Conservation (phyloP, 257 asterid species). For the Solanum lignicaule region DNA sequence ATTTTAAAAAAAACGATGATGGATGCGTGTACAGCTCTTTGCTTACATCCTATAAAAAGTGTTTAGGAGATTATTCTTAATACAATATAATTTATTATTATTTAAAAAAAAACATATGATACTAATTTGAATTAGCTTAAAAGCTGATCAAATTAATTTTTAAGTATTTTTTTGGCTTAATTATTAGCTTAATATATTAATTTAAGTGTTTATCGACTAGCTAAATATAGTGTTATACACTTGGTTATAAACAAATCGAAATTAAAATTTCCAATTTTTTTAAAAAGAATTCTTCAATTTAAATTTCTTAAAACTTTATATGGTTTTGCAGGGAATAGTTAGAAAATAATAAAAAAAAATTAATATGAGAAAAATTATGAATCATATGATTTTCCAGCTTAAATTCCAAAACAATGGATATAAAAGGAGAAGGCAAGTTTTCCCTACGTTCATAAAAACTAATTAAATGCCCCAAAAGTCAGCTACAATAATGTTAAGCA, state of each 20-base stretch:
- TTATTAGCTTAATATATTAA: neutral
- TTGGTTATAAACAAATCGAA: neutral
- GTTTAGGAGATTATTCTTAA: neutral
- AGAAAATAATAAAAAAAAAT: neutral
- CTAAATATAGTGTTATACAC: neutral
- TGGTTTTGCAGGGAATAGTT: neutral
- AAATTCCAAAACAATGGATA: neutral
- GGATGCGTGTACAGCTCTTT: neutral
- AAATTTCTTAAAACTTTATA: neutral
- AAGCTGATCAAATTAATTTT: neutral
- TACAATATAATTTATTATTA: neutral
- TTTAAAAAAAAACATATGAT: neutral
- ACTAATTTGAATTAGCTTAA: neutral
- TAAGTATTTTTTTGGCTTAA: neutral
- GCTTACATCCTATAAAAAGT: neutral
- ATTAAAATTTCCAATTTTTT: neutral
- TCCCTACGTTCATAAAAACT: neutral
- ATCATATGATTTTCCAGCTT: neutral
- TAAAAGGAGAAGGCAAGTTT: neutral
- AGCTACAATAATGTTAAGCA: slow-evolving; percentile 4
- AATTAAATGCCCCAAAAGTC: neutral
- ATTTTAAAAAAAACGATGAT: neutral
- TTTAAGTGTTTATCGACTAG: neutral
- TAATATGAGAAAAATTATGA: neutral
- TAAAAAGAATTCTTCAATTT: neutral